Evolutionary conservation across 2,329 filamentous ascomycete species (phyloP), one percentile per base, ranked within the genome.

Genomic region (Colletotrichum caudatum): DNA sequence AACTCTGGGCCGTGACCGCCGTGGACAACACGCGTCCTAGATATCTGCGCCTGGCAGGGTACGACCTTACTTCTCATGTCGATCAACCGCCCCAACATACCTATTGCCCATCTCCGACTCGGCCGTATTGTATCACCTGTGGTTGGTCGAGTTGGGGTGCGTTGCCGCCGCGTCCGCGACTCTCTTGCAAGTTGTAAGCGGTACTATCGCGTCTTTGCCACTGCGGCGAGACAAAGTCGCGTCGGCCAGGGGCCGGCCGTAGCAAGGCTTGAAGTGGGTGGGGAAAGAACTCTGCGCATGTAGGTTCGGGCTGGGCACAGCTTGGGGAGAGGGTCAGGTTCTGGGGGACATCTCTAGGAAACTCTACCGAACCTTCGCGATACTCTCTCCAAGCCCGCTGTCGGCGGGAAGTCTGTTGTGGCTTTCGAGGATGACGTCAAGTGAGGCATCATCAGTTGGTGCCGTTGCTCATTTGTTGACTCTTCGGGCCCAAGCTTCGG

Each of bases 151-250:
- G 46, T 48, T n/a, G 14, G 57, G 26, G 50, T 14, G 51, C 29
- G 11, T 35, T 57, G 35, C 14, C 51, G 29, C 20, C 11, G 2
- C 33, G 41, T 20, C 11, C 16, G 2, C 33, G 41, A 26, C 37
- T 46, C 14, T 53, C 26, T 18, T 16, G 53, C 54, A 60, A 37
- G 63, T 18, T 16, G 53, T 60, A 56, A 26, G 63, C n/a, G 56
- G 23, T 54, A 26, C 16, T 18, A 11, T 58, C 37, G 23, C 51
- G 64, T 57, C 50, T 16, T 53, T 46, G 41, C 44, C 44, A 46
- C 44, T 46, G 46, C 64, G 51, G 16, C 59, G 44, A 54, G 23
- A 18, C n/a, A 16, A 39, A 39, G 50, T 39, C 51, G 26, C 37
- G 12, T 46, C 59, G 16, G 58, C 37, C 58, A 64, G 60, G 46